Evolutionary conservation across 2,329 filamentous ascomycete genomes (phyloP).

Genomic region (Chaetothyriales sp.): DNA sequence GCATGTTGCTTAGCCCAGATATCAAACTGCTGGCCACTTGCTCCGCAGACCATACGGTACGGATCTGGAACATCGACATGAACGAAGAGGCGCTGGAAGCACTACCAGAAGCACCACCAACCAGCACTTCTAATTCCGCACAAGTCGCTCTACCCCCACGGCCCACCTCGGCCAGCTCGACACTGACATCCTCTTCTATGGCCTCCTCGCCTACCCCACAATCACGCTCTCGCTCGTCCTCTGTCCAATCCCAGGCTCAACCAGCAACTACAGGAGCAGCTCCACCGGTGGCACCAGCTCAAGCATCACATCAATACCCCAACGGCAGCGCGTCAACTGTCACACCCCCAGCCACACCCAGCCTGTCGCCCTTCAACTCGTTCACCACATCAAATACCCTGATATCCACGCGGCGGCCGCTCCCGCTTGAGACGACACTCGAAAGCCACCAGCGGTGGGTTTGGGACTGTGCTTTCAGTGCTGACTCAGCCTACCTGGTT

Average conservation of each 20-base stretch:
- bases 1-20: conserved; percentile 79
- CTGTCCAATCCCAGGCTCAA: background rate
- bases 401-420: conserved; percentile 24
- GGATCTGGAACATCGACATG: conserved; percentile 90
- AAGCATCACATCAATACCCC: background rate
- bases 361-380: conserved; percentile 1
- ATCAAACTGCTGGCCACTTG: conserved; percentile 90
- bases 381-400: conserved; percentile 5
- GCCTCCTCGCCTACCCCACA: background rate
- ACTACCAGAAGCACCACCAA: conserved; percentile 4
- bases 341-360: background rate
- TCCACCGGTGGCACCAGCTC: conserved; percentile 1
- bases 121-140: background rate
- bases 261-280: conserved; percentile 1
- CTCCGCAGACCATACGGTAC: conserved; percentile 83
- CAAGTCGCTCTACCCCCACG: background rate
- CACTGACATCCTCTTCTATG: background rate
- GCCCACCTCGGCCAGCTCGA: background rate
- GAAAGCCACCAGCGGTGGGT: conserved; percentile 91
- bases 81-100: conserved; percentile 31
- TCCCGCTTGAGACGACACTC: conserved; percentile 72
- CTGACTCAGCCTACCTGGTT: conserved; percentile 82
- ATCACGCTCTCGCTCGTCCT: background rate
- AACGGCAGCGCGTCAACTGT: background rate
- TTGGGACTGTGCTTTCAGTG: conserved; percentile 92